These are phyloP conservation scores for Diaporthe capsici DNA, from an alignment of 2,329 filamentous ascomycete genomes.

Conservation along the genomic window DNA sequence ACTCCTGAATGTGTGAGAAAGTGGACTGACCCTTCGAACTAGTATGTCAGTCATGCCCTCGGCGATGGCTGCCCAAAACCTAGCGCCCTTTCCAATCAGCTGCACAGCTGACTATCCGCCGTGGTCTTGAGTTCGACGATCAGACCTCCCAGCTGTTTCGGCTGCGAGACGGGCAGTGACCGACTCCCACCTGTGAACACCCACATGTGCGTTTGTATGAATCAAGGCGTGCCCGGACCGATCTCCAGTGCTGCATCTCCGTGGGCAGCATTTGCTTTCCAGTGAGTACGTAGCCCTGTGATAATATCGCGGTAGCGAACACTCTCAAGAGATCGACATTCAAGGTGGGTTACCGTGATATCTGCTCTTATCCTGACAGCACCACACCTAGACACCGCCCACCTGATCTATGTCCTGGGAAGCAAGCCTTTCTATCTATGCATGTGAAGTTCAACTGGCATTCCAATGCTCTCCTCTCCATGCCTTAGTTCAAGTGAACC, in stretches of 20 bases:
- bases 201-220: neutral
- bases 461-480: neutral
- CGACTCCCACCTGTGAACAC: neutral
- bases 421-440: neutral
- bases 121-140: neutral
- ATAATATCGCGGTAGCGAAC: neutral
- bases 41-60: neutral
- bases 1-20: neutral
- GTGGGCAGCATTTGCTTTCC: neutral
- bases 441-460: neutral
- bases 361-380: neutral
- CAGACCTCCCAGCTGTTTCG: neutral
- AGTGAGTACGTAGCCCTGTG: neutral
- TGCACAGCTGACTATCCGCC: neutral
- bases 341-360: neutral
- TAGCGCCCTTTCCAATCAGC: neutral
- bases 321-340: neutral
- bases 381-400: neutral
- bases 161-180: neutral
- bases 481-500: neutral
- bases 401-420: neutral
- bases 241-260: neutral
- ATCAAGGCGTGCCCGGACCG: neutral
- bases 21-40: neutral
- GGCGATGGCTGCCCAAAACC: neutral